Conservation (phyloP, 2,329 filamentous ascomycete genomes). For the Pseudogymnoascus pannorum region DNA sequence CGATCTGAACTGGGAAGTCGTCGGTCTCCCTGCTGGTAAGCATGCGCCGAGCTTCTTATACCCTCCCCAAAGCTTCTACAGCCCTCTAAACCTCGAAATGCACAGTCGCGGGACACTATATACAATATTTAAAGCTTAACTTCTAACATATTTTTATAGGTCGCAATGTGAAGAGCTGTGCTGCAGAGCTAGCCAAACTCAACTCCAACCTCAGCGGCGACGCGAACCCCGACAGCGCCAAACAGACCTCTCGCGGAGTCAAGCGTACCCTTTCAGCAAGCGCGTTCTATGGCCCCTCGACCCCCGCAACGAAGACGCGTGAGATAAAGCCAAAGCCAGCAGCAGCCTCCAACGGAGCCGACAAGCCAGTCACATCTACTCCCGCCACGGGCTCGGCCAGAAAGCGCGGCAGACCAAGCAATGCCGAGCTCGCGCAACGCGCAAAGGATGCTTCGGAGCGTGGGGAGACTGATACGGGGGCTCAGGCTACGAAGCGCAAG, state of each 20-base stretch:
- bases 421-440: conserved; percentile 12
- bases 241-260: neutral
- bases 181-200: neutral
- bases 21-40: conserved; percentile 39
- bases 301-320: neutral
- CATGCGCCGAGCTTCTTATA: neutral
- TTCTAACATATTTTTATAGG: neutral
- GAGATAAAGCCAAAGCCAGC: conserved; percentile 3
- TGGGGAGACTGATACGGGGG: neutral
- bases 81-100: neutral
- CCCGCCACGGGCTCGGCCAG: neutral
- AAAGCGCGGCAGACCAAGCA: conserved; percentile 14
- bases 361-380: neutral
- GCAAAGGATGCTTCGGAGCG: conserved; percentile 8
- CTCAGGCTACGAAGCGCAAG: neutral
- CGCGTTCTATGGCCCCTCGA: neutral
- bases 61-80: neutral
- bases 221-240: neutral
- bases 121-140: neutral
- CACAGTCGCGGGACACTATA: neutral
- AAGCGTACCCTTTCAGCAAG: conserved; percentile 1
- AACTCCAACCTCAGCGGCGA: neutral
- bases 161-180: neutral
- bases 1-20: conserved; percentile 39
- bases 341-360: conserved; percentile 5